Evolutionary conservation across 805 yeast species (phyloP), one percentile per base, ranked within the genome.

Genomic region (Pichia eremophila): DNA sequence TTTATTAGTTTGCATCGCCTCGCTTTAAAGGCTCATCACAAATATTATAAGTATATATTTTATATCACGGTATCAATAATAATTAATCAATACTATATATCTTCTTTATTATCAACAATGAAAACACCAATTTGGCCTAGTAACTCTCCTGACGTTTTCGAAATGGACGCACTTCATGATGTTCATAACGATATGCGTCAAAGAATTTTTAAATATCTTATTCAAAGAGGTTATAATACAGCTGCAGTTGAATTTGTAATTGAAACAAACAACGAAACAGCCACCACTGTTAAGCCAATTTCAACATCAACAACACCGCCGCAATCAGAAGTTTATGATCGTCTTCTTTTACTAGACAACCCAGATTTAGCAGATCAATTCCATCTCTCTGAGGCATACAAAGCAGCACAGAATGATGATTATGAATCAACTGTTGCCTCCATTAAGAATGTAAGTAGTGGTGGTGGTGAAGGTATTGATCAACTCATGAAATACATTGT

Each of bases 131-230:
- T 46, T 7, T 46, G 49, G 49, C 49, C 49, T 2, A 37, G 40
- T 35, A 45, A 46, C 25, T 8, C 43, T n/a, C 54, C 54, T 5
- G 48, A 51, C 36, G 54, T 51, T 2, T 51, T 50, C 41, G 40
- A 44, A 9, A 48, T 48, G 1, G 50, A 48, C 15, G n/a, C 45
- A 6, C 48, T 44, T 28, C 48, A 48, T 35, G 46, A 46, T 1
- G 38, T 51, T 10, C 54, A 51, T 25, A 36, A 46, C 10, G 44
- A 46, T 27, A 14, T 51, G 14, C 37, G 42, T 8, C 27, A 46
- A 15, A 22, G 48, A 2, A 45, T 51, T 8, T 18, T 46, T 9
- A 40, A 41, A 12, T 51, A 51, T 27, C 43, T 51, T 29, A 43
- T 44, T 9, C 35, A 41, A 17, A 44, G 49, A 50, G 54, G 54